phyloP scores from a whole-genome alignment of 1,284 basidiomycete species.

The Apiotrichum montevideense region DNA sequence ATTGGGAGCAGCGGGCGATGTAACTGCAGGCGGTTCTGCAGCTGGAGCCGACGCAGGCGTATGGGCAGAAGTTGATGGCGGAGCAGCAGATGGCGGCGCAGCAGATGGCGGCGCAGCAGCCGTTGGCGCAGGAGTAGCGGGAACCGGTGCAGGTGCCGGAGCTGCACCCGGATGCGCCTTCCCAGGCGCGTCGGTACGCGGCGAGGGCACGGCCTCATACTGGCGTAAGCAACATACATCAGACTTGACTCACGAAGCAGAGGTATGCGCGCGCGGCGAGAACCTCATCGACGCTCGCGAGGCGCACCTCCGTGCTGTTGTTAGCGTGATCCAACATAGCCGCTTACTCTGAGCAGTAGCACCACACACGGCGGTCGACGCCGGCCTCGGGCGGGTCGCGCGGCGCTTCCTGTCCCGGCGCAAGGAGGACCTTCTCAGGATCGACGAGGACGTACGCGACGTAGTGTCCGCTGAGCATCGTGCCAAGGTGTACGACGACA shows the following conservation, averaged over 20 bases:
- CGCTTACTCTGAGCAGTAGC: constrained; percentile 63
- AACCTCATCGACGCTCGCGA: constrained; percentile 78
- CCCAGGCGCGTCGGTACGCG: no score
- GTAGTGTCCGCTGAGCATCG: constrained; percentile 82
- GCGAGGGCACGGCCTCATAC: constrained; percentile 15
- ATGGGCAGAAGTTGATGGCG: no score
- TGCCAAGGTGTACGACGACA: constrained; percentile 82
- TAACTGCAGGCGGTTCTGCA: no score
- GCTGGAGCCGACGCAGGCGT: no score
- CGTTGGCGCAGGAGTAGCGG: no score
- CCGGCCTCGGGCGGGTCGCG: neutral
- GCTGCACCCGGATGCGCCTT: no score
- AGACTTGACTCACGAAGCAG: constrained; percentile 40
- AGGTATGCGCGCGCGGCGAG: constrained; percentile 84
- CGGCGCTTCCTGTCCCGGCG: constrained; percentile 1
- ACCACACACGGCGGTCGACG: constrained; percentile 63
- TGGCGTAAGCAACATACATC: constrained; percentile 2
- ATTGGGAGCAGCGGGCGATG: no score
- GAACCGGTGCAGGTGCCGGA: no score
- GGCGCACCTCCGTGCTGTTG: constrained; percentile 59
- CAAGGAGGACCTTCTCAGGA: constrained; percentile 32
- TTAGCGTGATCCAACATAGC: constrained; percentile 44
- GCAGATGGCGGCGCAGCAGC: no score
- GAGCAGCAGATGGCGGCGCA: no score
- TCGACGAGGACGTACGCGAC: constrained; percentile 57